phyloP scores from a whole-genome alignment of 495 filamentous ascomycete genomes.

The Wilcoxina mikolae region DNA sequence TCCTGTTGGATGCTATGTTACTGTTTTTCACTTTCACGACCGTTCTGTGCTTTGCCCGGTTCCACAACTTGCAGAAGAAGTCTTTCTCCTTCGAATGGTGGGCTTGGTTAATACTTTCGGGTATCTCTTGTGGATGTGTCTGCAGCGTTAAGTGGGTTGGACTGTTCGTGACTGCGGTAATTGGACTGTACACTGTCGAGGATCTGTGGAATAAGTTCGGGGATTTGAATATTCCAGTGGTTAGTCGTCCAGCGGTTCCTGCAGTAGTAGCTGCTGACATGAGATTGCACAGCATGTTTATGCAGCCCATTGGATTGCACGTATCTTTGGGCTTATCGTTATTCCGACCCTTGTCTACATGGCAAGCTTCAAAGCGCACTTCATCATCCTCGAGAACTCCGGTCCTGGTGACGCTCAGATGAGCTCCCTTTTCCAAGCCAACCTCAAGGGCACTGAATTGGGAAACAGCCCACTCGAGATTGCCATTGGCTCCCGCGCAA shows the following conservation, averaged over 20 bases:
- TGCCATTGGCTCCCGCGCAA: conserved; percentile 74
- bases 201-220: conserved; percentile 98
- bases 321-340: conserved; percentile 74
- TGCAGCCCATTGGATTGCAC: conserved; percentile 60
- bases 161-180: conserved; percentile 81
- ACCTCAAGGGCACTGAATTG: conserved; percentile 82
- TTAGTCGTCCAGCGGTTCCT: conserved; percentile 28
- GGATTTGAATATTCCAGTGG: conserved; percentile 75
- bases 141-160: conserved; percentile 95
- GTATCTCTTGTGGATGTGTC: conserved; percentile 89
- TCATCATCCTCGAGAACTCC: conserved; percentile 80
- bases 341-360: conserved; percentile 81
- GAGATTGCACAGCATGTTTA: conserved; percentile 37
- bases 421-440: conserved; percentile 98
- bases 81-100: conserved; percentile 86
- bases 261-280: conserved; percentile 2
- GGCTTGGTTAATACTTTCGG: conserved; percentile 78
- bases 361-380: conserved; percentile 87
- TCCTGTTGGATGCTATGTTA: conserved; percentile 94
- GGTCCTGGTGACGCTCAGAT: conserved; percentile 97
- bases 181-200: conserved; percentile 90
- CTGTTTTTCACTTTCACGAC: conserved; percentile 96
- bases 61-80: conserved; percentile 67
- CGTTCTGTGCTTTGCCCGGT: conserved; percentile 88
- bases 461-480: conserved; percentile 87